phyloP scores from a whole-genome alignment of 2,329 filamentous ascomycete genomes.

The Botrytis aclada region DNA sequence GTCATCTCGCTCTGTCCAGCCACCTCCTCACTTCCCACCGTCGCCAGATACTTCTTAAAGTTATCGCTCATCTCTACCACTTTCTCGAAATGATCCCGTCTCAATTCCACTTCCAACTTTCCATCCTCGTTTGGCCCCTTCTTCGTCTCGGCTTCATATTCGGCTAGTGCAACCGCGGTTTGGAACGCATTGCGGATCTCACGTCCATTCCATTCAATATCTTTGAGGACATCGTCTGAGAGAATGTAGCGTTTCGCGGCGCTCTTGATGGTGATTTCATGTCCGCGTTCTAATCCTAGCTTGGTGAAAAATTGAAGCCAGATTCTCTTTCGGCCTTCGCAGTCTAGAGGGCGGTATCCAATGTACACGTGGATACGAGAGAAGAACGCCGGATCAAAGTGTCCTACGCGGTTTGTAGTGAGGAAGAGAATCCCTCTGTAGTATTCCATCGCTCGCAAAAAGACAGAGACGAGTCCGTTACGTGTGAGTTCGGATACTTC shows the following conservation, averaged over 20 bases:
- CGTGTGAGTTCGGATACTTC: constrained; percentile 36
- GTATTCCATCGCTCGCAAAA: constrained; percentile 43
- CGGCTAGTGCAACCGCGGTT: constrained; percentile 30
- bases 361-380: constrained; percentile 40
- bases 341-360: constrained; percentile 34
- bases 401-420: constrained; percentile 43
- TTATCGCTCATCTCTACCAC: constrained; percentile 28
- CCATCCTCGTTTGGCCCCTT: neutral
- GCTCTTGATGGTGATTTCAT: constrained; percentile 22
- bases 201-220: constrained; percentile 33
- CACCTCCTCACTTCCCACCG: constrained; percentile 17
- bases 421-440: constrained; percentile 45
- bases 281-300: constrained; percentile 24
- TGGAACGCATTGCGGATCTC: constrained; percentile 35
- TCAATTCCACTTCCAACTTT: constrained; percentile 19
- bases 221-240: constrained; percentile 23
- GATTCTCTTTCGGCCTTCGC: constrained; percentile 32
- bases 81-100: constrained; percentile 29
- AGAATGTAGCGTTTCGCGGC: constrained; percentile 27
- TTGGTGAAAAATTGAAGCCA: constrained; percentile 34
- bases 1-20: constrained; percentile 8
- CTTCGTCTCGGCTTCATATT: constrained; percentile 25
- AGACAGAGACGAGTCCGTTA: constrained; percentile 40
- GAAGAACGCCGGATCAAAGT: constrained; percentile 43
- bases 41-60: constrained; percentile 29